A percentile compares a stretch with the other conserved stretches of the same genome.
phyloP scores from a whole-genome alignment of 1,284 basidiomycete species.

The Ceratobasidium sp. region DNA sequence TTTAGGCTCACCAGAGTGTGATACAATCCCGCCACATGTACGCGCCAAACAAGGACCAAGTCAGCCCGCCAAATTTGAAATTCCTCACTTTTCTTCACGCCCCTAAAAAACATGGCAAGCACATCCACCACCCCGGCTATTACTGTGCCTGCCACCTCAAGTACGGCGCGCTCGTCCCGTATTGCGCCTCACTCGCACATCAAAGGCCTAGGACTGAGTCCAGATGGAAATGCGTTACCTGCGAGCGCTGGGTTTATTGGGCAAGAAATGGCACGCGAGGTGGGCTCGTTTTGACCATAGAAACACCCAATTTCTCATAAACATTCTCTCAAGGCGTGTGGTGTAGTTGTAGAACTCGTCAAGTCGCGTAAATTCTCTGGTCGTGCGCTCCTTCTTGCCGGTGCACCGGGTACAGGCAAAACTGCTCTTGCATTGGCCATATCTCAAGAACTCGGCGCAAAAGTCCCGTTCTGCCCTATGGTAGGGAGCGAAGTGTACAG shows the following conservation, averaged over 20 bases:
- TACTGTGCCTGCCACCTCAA: slow-evolving; percentile 23
- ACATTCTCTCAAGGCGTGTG: slow-evolving; percentile 73
- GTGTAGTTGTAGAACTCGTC: slow-evolving; percentile 90
- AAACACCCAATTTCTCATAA: not conserved
- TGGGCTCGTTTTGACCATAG: slow-evolving; percentile 54
- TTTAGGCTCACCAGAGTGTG: too few species aligned
- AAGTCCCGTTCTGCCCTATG: slow-evolving; percentile 99
- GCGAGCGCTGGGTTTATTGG: slow-evolving; percentile 92
- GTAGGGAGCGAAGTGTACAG: slow-evolving; percentile 98
- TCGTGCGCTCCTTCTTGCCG: slow-evolving; percentile 85
- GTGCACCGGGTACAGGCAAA: slow-evolving; percentile 93
- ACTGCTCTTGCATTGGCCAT: slow-evolving; percentile 95
- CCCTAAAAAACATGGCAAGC: slow-evolving; percentile 33
- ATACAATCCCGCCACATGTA: not conserved
- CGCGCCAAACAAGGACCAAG: slow-evolving; percentile 5
- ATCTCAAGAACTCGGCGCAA: slow-evolving; percentile 91
- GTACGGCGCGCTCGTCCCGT: slow-evolving; percentile 69
- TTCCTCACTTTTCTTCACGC: slow-evolving; percentile 13
- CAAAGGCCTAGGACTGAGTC: slow-evolving; percentile 91
- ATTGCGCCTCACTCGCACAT: slow-evolving; percentile 95
- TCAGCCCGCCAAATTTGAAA: slow-evolving; percentile 13
- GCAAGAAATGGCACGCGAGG: slow-evolving; percentile 91
- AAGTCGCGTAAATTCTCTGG: slow-evolving; percentile 94
- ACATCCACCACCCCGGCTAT: slow-evolving; percentile 24
- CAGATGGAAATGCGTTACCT: slow-evolving; percentile 78